Evolutionary conservation across 306 rosid species (phyloP), one percentile per base, ranked within the genome.

Genomic region (Sophora flavescens): DNA sequence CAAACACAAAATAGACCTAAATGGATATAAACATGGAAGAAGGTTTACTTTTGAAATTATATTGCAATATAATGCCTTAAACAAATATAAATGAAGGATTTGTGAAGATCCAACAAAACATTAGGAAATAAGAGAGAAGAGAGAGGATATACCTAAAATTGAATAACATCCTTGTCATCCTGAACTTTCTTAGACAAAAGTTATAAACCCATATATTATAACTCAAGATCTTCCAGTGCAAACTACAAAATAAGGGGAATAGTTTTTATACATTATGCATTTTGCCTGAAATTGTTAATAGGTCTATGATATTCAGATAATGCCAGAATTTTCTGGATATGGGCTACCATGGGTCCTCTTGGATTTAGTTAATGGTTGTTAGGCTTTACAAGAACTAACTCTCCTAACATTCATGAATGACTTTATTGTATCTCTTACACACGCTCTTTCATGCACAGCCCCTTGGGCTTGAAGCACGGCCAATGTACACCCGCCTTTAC

Each of bases 281-380:
- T n/a, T n/a, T n/a, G 22, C 22, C 22, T 22, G 22, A 22, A 22
- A 0, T 22, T 22, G 22, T 22, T 56, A 11, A 26, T 36, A 33
- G 54, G 39, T 71, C n/a, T 70, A 6, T 41, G 47, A 41, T 41
- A 56, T 70, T 36, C n/a, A 13, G 56, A 22, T 72, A 22, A 72
- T 41, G 26, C 12, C 45, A 6, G 6, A 57, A 59, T 26, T 73
- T 42, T 6, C 12, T 4, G 68, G 8, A 60, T 8, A 57, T 28
- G 41, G 9, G n/a, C 8, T 15, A 10, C 42, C 58, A 42, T 1
- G 30, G 56, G 33, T 48, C 59, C 35, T 30, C 35, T 5, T 58
- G 9, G 26, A 14, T 52, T 35, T 70, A 52, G 18, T 70, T 9
- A 4, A 70, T 70, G 62, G 62, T 69, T 33, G 16, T 15, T 51